phyloP scores from a whole-genome alignment of 1,284 basidiomycete species.

The Cutaneotrichosporon spelunceum region DNA sequence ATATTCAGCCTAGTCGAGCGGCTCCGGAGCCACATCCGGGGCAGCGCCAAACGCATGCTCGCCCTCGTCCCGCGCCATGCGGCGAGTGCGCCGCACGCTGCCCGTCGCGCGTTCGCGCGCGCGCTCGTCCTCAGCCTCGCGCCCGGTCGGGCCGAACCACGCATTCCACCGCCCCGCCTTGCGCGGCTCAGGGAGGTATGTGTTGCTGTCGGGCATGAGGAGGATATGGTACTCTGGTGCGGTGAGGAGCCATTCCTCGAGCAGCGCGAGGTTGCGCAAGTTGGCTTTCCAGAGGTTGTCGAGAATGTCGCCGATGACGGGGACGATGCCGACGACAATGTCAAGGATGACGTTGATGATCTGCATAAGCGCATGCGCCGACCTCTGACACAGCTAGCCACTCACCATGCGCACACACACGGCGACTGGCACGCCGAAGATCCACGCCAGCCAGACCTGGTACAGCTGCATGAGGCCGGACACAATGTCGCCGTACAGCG shows the following conservation, averaged over 20 bases:
- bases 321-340: conserved; percentile 47
- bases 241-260: conserved; percentile 46
- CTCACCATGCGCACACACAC: conserved; percentile 47
- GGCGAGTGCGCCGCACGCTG: conserved; percentile 37
- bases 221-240: conserved; percentile 45
- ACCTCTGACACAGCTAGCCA: background rate
- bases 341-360: conserved; percentile 45
- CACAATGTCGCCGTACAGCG: conserved; percentile 50
- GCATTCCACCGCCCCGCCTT: conserved; percentile 13
- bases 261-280: conserved; percentile 46
- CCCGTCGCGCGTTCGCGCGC: conserved; percentile 37
- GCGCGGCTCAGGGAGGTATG: conserved; percentile 43
- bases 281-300: conserved; percentile 53
- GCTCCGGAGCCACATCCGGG: background rate
- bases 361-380: conserved; percentile 21
- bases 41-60: conserved; percentile 15
- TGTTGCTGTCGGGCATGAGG: conserved; percentile 46
- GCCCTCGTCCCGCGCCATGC: conserved; percentile 45
- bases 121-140: conserved; percentile 14
- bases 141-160: conserved; percentile 20
- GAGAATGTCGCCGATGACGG: conserved; percentile 48
- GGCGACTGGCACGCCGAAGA: conserved; percentile 43
- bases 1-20: conserved; percentile 5
- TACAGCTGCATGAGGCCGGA: conserved; percentile 49
- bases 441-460: conserved; percentile 47